Conservation (phyloP, 371 early-diverging fungal species). For the Smittium culicis region DNA sequence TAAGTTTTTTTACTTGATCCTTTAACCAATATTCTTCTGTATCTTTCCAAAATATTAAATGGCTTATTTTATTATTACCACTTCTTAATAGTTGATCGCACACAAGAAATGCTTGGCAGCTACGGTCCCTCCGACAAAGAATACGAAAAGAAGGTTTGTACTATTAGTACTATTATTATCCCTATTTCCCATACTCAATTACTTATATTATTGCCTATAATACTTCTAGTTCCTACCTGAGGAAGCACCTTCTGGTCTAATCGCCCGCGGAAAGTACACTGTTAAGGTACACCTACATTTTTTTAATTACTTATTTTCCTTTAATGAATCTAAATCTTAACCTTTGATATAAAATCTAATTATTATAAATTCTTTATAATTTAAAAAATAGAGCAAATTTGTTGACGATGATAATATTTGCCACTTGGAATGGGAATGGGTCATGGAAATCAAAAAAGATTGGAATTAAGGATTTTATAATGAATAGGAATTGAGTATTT, state of each 20-base stretch:
- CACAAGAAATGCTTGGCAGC: constrained; percentile 90
- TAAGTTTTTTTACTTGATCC: constrained; percentile 20
- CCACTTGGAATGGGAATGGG: constrained; percentile 30
- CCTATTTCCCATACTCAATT: background rate
- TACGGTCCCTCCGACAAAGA: constrained; percentile 67
- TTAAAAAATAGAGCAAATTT: constrained; percentile 25
- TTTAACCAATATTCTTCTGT: background rate
- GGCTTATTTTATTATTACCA: background rate
- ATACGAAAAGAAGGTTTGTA: constrained; percentile 55
- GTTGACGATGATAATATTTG: constrained; percentile 28
- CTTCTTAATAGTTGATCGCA: constrained; percentile 56
- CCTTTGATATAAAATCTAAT: background rate
- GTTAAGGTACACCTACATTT: constrained; percentile 41
- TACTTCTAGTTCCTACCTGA: constrained; percentile 47
- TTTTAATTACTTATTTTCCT: background rate
- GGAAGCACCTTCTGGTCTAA: constrained; percentile 81
- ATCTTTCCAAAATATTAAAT: background rate
- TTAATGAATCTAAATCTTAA: too few relatives aligned
- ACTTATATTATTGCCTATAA: background rate
- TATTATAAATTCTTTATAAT: background rate
- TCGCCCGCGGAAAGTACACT: constrained; percentile 79
- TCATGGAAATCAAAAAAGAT: constrained; percentile 34
- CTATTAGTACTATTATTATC: background rate
- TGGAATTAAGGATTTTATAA: constrained; percentile 27
- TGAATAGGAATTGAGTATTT: too few relatives aligned